Percentiles rank a stretch among this genome's conserved stretches.
Evolutionary conservation across 352 stramenopile species (phyloP).

Genomic region (Phytophthora nicotianae): DNA sequence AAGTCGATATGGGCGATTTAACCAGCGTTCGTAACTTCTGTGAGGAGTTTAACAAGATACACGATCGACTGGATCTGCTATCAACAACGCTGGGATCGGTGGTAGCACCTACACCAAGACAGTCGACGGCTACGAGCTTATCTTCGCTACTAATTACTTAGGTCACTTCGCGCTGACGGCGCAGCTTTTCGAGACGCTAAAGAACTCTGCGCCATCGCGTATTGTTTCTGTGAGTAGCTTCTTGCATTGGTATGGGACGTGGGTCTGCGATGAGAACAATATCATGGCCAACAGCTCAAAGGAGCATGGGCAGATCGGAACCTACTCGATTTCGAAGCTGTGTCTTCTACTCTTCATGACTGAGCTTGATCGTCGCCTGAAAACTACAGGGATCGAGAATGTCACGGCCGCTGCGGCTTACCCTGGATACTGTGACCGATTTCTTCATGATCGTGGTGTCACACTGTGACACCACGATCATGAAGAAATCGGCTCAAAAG

Average conservation of each 20-base stretch:
- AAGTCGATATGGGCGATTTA: constrained; percentile 45
- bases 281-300: constrained; percentile 25
- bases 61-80: constrained; percentile 53
- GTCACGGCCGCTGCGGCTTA: constrained; percentile 34
- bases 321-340: constrained; percentile 55
- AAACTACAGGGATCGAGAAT: constrained; percentile 16
- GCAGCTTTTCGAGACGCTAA: constrained; percentile 44
- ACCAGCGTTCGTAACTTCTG: constrained; percentile 45
- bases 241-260: constrained; percentile 21
- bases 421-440: constrained; percentile 40
- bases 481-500: constrained; percentile 28
- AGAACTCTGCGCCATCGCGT: constrained; percentile 22
- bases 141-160: constrained; percentile 71
- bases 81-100: constrained; percentile 71
- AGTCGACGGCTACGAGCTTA: constrained; percentile 46
- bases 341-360: constrained; percentile 58
- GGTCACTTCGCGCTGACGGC: constrained; percentile 60
- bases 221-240: constrained; percentile 51
- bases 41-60: constrained; percentile 21
- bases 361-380: constrained; percentile 48
- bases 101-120: constrained; percentile 37
- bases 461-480: constrained; percentile 40
- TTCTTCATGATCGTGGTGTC: no score
- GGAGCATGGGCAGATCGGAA: constrained; percentile 14
- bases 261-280: constrained; percentile 19